Evolutionary conservation across 1,284 basidiomycete species (phyloP), one percentile per base, ranked within the genome.

Genomic region (Ceratobasidium sp.): DNA sequence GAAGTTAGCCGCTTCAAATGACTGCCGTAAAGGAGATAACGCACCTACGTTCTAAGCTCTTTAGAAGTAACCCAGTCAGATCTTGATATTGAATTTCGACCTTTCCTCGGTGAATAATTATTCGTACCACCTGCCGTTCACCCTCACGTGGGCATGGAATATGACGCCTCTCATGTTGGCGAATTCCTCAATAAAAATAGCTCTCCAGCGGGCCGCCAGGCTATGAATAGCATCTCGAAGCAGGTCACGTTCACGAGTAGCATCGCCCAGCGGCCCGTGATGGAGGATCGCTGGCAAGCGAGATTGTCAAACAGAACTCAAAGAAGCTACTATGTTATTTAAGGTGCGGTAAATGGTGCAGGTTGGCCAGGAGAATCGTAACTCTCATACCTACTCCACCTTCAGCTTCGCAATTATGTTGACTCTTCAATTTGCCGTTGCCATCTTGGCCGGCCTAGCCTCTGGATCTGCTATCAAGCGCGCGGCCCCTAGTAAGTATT

Each of bases 401-500:
- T 53, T 28, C 12, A 53, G 14, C 36, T 26, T 12, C 34, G 18
- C 9, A 26, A 23, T 6, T 3, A 70, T 70, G 67, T 48, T 70
- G 53, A 55, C 45, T 32, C 3, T 59, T 36, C 67, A 70, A 32
- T 21, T 70, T 3, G n/a, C 43, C n/a, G 55, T 48, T 59, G 26
- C 43, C 9, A 26, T 70, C 9, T 55, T 70, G 18, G 67, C 53
- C 26, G 67, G 67, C 3, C 23, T 70, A 28, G 67, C 55, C 28
- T 57, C 26, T 21, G 67, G 52, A 23, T 45, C 55, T 16, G 53
- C 43, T 36, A 43, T 70, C 18, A 70, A 59, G 67, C 39, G 67
- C 14, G 67, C 67, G 6, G 67, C 67, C 16, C 67, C 67, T 16
- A 55, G 67, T 70, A 21, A 12, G 41, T 45, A 39, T 39, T 39